phyloP scores from a whole-genome alignment of 2,329 filamentous ascomycete species.

The Exserohilum turcica region DNA sequence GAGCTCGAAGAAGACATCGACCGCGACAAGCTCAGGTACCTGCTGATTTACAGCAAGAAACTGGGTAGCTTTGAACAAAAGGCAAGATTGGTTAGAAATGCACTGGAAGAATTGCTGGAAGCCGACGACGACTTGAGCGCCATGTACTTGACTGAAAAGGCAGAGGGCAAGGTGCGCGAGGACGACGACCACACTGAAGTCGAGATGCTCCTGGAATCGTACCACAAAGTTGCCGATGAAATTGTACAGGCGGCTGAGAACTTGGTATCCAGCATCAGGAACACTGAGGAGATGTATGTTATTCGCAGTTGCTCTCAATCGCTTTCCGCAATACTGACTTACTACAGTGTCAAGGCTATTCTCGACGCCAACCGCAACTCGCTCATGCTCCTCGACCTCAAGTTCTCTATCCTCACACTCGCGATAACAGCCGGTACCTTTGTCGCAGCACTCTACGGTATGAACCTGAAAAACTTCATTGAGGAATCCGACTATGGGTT shows the following conservation, averaged over 20 bases:
- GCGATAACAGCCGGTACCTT: conserved; percentile 95
- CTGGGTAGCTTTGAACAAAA: conserved; percentile 98
- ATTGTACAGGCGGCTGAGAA: conserved; percentile 96
- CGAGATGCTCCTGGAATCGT: conserved; percentile 94
- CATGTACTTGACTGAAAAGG: conserved; percentile 95
- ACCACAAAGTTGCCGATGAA: conserved; percentile 97
- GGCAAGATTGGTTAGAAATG: conserved; percentile 88
- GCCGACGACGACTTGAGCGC: conserved; percentile 91
- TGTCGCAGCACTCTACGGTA: conserved; percentile 97
- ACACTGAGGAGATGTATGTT: conserved; percentile 95
- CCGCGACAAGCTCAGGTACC: conserved; percentile 84
- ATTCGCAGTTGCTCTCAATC: neutral
- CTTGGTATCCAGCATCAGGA: conserved; percentile 90
- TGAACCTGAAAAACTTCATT: conserved; percentile 99
- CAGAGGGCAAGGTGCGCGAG: conserved; percentile 70
- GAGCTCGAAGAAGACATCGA: conserved; percentile 97
- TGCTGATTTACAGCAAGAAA: conserved; percentile 93
- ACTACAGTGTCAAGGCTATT: conserved; percentile 82
- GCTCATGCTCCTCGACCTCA: conserved; percentile 95
- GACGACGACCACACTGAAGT: conserved; percentile 94
- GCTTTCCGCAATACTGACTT: conserved; percentile 22
- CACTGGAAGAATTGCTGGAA: conserved; percentile 92
- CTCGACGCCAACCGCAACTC: conserved; percentile 97
- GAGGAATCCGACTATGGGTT: conserved; percentile 93
- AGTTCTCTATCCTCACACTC: conserved; percentile 92